Evolutionary conservation across 139 green algal species (phyloP).

Genomic region (Chlorella vulgaris): DNA sequence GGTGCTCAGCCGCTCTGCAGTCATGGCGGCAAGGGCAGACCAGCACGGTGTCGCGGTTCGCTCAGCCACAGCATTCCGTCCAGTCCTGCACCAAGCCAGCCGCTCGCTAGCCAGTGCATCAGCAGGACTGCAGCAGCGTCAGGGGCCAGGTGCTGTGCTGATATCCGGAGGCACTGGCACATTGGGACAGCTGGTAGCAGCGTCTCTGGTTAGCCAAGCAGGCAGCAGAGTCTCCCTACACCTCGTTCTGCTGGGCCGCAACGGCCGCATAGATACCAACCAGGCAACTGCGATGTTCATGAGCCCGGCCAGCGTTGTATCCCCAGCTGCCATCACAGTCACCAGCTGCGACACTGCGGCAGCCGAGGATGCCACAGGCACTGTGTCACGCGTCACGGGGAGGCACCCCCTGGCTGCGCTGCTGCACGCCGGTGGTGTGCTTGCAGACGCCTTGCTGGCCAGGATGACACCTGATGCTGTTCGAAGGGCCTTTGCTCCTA

Average conservation of each 20-base stretch:
- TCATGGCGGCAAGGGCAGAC: background rate
- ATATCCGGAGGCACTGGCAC: slow-evolving; percentile 36
- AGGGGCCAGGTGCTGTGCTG: slow-evolving; percentile 8
- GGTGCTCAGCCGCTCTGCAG: background rate
- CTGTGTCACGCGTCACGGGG: background rate
- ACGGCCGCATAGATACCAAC: background rate
- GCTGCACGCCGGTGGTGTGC: slow-evolving; percentile 72
- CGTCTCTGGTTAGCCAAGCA: background rate
- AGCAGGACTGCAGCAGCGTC: background rate
- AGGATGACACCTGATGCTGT: slow-evolving; percentile 50
- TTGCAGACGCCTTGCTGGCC: slow-evolving; percentile 65
- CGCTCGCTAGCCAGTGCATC: background rate
- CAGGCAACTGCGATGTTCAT: background rate
- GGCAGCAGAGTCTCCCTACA: background rate
- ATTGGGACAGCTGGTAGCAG: slow-evolving; percentile 52
- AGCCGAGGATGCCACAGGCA: background rate
- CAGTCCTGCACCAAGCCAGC: background rate
- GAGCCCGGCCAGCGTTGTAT: background rate
- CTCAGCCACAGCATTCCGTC: background rate
- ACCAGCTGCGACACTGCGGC: background rate
- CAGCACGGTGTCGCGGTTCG: background rate
- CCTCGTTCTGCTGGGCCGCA: slow-evolving; percentile 15
- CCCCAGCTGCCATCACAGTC: background rate
- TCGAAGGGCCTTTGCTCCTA: slow-evolving; percentile 49
- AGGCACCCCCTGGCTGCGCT: slow-evolving; percentile 30